Conservation (phyloP, 345 rosid genomes). For the Gossypium australe region DNA sequence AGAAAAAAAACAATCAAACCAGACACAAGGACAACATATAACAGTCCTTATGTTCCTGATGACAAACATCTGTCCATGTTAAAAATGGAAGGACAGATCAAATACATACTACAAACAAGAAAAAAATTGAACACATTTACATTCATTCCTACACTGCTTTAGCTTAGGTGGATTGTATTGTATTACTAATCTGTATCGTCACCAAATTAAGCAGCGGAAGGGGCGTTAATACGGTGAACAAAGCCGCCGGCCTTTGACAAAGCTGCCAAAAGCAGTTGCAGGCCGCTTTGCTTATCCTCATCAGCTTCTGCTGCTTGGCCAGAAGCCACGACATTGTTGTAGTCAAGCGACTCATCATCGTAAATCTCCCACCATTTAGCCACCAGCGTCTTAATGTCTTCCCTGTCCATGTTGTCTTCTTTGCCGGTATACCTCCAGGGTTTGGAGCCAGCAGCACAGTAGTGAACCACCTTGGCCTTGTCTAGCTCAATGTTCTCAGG, state of each 20-base stretch:
- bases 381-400: conserved; percentile 47
- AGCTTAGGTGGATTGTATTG: neutral
- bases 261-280: neutral
- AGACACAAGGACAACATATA: too few relatives aligned
- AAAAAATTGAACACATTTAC: neutral
- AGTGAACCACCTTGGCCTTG: conserved; percentile 60
- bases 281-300: neutral
- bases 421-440: conserved; percentile 64
- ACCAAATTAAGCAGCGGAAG: neutral
- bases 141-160: neutral
- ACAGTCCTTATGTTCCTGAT: too few relatives aligned
- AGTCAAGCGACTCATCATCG: conserved; percentile 46
- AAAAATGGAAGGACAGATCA: neutral
- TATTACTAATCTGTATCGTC: neutral
- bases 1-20: too few relatives aligned
- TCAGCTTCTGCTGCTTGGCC: conserved; percentile 18
- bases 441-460: conserved; percentile 67
- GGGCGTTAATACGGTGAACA: neutral
- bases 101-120: neutral
- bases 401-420: conserved; percentile 55
- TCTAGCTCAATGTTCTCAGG: conserved; percentile 57
- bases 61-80: too few relatives aligned
- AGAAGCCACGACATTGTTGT: conserved; percentile 11
- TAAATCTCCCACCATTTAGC: conserved; percentile 56
- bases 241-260: neutral